Conservation (phyloP, 225 moss, liverwort and hornwort species). For the Antitrichia curtipendula region DNA sequence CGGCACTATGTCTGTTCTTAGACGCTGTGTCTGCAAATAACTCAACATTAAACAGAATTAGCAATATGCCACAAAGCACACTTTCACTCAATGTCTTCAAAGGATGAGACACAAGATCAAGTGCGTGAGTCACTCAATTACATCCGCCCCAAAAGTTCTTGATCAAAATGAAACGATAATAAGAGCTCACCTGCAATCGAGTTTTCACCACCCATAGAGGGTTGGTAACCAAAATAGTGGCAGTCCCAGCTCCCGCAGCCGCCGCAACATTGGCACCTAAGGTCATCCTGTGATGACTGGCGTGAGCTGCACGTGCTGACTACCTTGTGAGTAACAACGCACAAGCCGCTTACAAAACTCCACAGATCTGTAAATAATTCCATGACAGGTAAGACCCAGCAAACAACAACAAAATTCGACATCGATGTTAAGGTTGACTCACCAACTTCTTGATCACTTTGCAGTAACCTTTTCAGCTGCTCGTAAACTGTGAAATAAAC, state of each 20-base stretch:
- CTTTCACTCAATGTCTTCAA: neutral
- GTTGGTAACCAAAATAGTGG: constrained; percentile 86
- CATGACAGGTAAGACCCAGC: neutral
- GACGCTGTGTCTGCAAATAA: constrained; percentile 67
- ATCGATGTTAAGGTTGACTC: neutral
- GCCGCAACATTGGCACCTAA: constrained; percentile 68
- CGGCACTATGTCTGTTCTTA: constrained; percentile 82
- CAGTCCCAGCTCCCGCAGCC: constrained; percentile 91
- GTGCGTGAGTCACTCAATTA: neutral
- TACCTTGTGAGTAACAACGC: constrained; percentile 1
- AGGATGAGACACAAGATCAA: neutral
- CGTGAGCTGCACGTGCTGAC: constrained; percentile 10
- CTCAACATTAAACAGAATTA: neutral
- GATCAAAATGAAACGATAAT: neutral
- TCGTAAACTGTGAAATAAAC: constrained; percentile 96
- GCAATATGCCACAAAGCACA: neutral
- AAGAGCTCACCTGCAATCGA: constrained; percentile 53
- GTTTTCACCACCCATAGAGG: constrained; percentile 99
- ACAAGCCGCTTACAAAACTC: neutral
- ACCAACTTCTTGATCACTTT: constrained; percentile 32
- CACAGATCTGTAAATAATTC: neutral
- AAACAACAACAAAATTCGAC: neutral
- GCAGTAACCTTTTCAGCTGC: constrained; percentile 81
- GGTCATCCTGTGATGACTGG: constrained; percentile 62
- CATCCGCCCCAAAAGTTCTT: neutral